Evolutionary conservation across 352 stramenopile genomes (phyloP), one percentile per base, ranked within the genome.

Genomic region (Phytophthora uliginosa): DNA sequence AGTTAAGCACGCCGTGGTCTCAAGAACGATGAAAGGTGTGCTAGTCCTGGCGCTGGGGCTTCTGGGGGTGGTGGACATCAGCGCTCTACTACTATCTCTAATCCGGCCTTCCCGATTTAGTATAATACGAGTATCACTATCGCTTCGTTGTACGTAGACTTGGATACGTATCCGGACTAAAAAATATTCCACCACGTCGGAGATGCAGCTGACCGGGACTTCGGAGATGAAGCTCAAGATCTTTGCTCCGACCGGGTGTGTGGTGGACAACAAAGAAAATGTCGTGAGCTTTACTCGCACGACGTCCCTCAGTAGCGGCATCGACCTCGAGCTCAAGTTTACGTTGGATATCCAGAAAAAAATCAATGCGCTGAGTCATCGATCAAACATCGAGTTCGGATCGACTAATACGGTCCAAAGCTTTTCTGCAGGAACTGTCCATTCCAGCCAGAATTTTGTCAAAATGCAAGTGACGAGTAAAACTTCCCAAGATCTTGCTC

Each of bases 71-170:
- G 13, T 8, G 38, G 38, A 2, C 38, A 45, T 45, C 4, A 2
- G 13, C 5, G 38, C 38, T 45, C 38, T 45, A n/a, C n/a, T 18
- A 52, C 45, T 7, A 52, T 52, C 45, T 24, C 6, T 4, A 26
- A 52, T 20, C n/a, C 45, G 18, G 45, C 45, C 18, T 52, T 52
- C 45, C 45, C 45, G 45, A 52, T 52, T 52, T 52, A n/a, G n/a
- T n/a, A n/a, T n/a, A n/a, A n/a, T n/a, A 52, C 20, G 45, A 52
- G 9, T 9, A 20, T 52, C 20, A 18, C 9, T 7, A 52, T 52
- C 8, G 20, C 3, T 24, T 52, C 45, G 7, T 15, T 52, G 7
- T 52, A 52, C 45, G 20, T 52, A 5, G 45, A 52, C 45, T 6
- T 52, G 45, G 45, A 52, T 52, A 52, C 20, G 18, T 52, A 52